Base-by-base conservation (phyloP, 169 alveolate species). In the Perkinsus olseni region DNA sequence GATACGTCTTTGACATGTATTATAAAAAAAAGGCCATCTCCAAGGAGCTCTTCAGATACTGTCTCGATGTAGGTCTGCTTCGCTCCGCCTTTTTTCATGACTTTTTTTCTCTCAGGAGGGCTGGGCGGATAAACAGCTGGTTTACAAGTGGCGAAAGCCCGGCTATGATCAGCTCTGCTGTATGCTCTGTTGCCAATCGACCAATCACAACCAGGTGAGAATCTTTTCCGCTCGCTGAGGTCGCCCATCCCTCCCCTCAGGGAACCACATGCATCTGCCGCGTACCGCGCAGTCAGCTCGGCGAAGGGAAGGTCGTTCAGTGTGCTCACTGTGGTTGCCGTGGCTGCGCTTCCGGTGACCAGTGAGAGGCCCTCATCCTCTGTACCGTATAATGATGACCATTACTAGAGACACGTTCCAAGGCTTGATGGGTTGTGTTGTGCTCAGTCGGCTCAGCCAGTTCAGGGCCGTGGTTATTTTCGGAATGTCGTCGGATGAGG, bases 91-190 rank as follows among this genome's bases (percentile, higher is more conserved):
- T 40, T 40, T 40, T 74, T 40, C n/a, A 38, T 62, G 0, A 92
- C 94, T 97, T 98, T 99, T 97, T 95, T 98, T 99, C 94, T 95
- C 98, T 51, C 96, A 97, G 39, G 99, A 99, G 95, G 98, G 99
- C 91, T 98, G 97, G 92, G 99, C 99, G 0, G 99, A 99, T 95
- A 99, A 99, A 36, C 96, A 96, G 50, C 96, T 99, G 92, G 98
- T 99, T 38, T 99, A 99, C 38, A 99, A 99, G 97, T 99, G 99
- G 99, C 98, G 98, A 94, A 99, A 99, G 96, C 98, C 97, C 93
- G 99, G 99, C 13, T 99, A 96, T 96, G 99, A 99, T 94, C 97
- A 97, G 93, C 97, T 99, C 91, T 99, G 99, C 95, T 99, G 99
- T 94, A 93, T 98, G 92, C 95, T 95, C 94, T 94, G 95, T 28